These are phyloP conservation scores for Phytophthora litchii DNA, from an alignment of 352 stramenopile species.

Conservation along the genomic window DNA sequence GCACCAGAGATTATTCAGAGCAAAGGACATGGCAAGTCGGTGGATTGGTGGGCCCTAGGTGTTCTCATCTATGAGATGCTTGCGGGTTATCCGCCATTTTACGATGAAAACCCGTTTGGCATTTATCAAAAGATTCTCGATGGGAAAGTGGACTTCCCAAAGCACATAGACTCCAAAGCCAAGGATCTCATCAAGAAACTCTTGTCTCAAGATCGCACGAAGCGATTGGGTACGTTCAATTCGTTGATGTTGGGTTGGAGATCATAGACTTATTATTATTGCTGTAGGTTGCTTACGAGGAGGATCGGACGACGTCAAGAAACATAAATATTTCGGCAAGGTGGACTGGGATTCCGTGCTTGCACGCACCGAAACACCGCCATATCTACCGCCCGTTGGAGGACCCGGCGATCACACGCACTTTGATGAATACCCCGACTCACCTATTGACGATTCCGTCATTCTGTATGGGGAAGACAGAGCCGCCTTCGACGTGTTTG, in stretches of 20 bases:
- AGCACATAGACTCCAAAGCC: conserved; percentile 89
- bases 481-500: conserved; percentile 84
- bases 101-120: conserved; percentile 92
- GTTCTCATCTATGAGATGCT: conserved; percentile 94
- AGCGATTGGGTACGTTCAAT: conserved; percentile 73
- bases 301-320: conserved; percentile 90
- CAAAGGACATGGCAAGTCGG: conserved; percentile 89
- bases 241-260: neutral
- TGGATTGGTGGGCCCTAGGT: conserved; percentile 93
- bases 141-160: conserved; percentile 90
- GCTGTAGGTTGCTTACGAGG: conserved; percentile 86
- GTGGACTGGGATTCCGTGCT: conserved; percentile 88
- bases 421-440: conserved; percentile 95
- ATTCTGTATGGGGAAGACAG: conserved; percentile 88
- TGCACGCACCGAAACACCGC: conserved; percentile 67
- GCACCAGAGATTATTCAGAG: conserved; percentile 94
- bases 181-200: conserved; percentile 94
- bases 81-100: conserved; percentile 90
- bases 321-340: conserved; percentile 93
- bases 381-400: conserved; percentile 86
- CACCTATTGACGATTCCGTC: conserved; percentile 82
- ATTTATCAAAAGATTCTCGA: conserved; percentile 96
- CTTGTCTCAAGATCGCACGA: conserved; percentile 88
- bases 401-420: conserved; percentile 91
- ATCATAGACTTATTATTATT: conserved; percentile 2